Base-by-base conservation (phyloP, 2,329 filamentous ascomycete genomes). In the Pseudogymnoascus sp. region DNA sequence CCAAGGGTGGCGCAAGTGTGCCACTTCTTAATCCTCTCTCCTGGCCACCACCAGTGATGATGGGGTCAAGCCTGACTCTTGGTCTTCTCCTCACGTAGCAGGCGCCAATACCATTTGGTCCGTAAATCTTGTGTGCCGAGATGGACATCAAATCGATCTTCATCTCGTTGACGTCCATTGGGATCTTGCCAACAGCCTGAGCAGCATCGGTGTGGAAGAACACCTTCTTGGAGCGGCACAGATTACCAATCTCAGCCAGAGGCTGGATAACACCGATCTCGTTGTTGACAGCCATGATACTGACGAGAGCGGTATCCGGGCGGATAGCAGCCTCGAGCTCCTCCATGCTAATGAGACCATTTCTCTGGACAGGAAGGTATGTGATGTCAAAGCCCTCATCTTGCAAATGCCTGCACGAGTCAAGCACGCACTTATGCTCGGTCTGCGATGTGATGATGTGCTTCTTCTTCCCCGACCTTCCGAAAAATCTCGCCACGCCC, bases 191-290 rank as follows among this genome's bases (percentile, higher is more conserved):
- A n/a, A 98, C 93, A 14, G 95, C 95, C 79, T 99, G 95, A 1
- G 95, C 95, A 62, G 84, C 95, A 76, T 99, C 95, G 23, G 92
- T 96, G 79, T 99, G 95, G 85, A 99, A 99, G 78, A 97, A 99
- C 51, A 97, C 82, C 81, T 97, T 97, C 77, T 91, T 95, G 63
- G 86, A 84, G 61, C 95, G 87, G 77, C 95, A 99, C 13, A 99
- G 81, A 77, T 89, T 90, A 73, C 95, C 95, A 74, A 99, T 99
- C 79, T 96, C 86, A 71, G 92, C 90, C 65, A 99, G 79, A 0
- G 95, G 95, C 77, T 99, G 95, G 65, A 99, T 96, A n/a, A 99
- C 95, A 73, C 95, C 95, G 72, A 99, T 98, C 79, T 99, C 95
- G 77, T 99, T 99, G 81, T 99, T 99, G 73, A 99, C 95, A 0